Evolutionary conservation across 768 basidiomycete genomes (phyloP), one percentile per base, ranked within the genome.

Genomic region (Russula sp.): DNA sequence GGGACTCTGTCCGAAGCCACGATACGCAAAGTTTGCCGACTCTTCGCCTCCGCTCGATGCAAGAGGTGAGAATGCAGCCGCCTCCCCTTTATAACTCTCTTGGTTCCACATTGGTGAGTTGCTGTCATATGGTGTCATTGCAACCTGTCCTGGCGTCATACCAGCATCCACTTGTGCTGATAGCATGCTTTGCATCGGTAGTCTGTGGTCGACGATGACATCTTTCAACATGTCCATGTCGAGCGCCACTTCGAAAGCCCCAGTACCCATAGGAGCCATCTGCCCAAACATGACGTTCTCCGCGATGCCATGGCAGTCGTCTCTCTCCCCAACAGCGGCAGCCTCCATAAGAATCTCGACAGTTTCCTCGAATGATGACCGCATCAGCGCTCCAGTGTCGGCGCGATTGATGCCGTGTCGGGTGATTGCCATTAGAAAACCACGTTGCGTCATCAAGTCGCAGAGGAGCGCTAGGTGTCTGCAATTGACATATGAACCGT

Each of bases 251-350:
- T 98, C 96, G 70, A 96, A 98, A 8, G 92, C 83, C 14, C 97
- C 97, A 0, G 97, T 98, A 55, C 97, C 97, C 94, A 99, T 98
- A 0, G 95, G 95, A n/a, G 96, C 95, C 84, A 98, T 90, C 76
- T 98, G 97, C 18, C 97, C 97, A 68, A 99, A 93, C 81, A 99
- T 86, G 45, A 99, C 93, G 69, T 98, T 98, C 79, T 98, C 96
- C n/a, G 97, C 97, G 36, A 99, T 86, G 47, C 96, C 97, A 57
- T 92, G 92, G 71, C 97, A 99, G 68, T 98, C 96, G 66, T 99
- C 97, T 73, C 93, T 92, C 77, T 98, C 96, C 57, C 97, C 97
- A 25, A 95, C 90, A 1, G 96, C 94, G 1, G 97, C 97, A 0
- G 97, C 97, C 72, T 99, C 97, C 88, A 98, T 95, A 58, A 99